Percentiles rank a stretch among this genome's conserved stretches.
phyloP scores from a whole-genome alignment of 805 yeast genomes.

The Zygotorulaspora florentina region DNA sequence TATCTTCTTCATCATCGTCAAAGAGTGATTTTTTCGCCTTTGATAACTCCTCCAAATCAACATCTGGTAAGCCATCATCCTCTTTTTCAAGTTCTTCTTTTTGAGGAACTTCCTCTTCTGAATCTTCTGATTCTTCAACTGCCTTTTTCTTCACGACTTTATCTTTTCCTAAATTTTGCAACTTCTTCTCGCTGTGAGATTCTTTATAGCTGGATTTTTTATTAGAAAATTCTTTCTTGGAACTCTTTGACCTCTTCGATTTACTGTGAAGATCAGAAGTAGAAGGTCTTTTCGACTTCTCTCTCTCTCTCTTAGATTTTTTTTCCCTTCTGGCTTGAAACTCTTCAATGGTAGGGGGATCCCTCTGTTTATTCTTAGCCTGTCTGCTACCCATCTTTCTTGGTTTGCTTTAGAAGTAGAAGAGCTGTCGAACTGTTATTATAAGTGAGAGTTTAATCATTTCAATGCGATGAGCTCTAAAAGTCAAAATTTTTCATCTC shows the following conservation, averaged over 20 bases:
- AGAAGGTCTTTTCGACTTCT: constrained; percentile 24
- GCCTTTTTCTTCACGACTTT: constrained; percentile 23
- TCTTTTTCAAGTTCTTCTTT: constrained; percentile 20
- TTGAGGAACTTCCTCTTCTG: constrained; percentile 23
- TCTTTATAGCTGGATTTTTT: constrained; percentile 24
- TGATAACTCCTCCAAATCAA: constrained; percentile 61
- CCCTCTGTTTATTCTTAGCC: constrained; percentile 88
- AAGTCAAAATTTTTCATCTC: constrained; percentile 6
- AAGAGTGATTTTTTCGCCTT: constrained; percentile 70
- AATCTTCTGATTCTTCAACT: constrained; percentile 19
- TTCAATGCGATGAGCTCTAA: constrained; percentile 16
- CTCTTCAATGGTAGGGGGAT: constrained; percentile 86
- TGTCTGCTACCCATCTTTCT: constrained; percentile 76
- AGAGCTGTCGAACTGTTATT: background rate
- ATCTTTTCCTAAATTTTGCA: constrained; percentile 9
- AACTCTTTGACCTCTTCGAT: constrained; percentile 11
- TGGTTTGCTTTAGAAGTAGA: background rate
- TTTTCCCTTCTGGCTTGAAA: constrained; percentile 51
- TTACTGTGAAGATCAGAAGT: constrained; percentile 15
- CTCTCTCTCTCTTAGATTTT: constrained; percentile 36
- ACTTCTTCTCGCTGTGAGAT: background rate
- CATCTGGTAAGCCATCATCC: constrained; percentile 56
- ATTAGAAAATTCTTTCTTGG: constrained; percentile 10
- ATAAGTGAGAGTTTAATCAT: background rate
- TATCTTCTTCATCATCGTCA: constrained; percentile 40